phyloP scores from a whole-genome alignment of 768 basidiomycete genomes.

The Dictyophora rubrovolvata region DNA sequence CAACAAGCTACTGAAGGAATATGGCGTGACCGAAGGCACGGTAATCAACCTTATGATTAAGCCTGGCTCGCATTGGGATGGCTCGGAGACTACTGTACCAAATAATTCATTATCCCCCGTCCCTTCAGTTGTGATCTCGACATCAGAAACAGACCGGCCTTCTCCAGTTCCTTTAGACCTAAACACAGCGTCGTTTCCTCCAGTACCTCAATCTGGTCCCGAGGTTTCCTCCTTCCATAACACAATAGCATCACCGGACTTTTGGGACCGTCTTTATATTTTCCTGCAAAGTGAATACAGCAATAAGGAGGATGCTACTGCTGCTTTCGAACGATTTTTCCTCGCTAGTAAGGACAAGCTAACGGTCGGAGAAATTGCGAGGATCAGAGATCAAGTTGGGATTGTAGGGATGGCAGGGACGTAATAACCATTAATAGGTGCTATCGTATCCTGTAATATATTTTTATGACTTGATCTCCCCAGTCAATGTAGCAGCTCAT shows the following conservation, averaged over 20 bases:
- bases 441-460: neutral
- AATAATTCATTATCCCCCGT: conserved; percentile 23
- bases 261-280: conserved; percentile 62
- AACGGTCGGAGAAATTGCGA: conserved; percentile 80
- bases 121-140: conserved; percentile 70
- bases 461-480: neutral
- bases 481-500: too few species aligned
- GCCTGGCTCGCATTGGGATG: conserved; percentile 56
- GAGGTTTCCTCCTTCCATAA: conserved; percentile 44
- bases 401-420: conserved; percentile 83
- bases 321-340: conserved; percentile 82
- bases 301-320: conserved; percentile 50
- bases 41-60: conserved; percentile 84
- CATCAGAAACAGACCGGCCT: conserved; percentile 26
- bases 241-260: conserved; percentile 64
- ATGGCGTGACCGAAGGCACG: conserved; percentile 70
- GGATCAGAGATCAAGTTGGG: conserved; percentile 81
- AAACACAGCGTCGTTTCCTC: conserved; percentile 41
- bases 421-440: conserved; percentile 20
- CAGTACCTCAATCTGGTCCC: conserved; percentile 19
- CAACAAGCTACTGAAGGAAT: conserved; percentile 83
- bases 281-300: conserved; percentile 63
- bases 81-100: neutral
- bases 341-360: conserved; percentile 70
- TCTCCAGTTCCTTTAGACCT: conserved; percentile 60